Base-by-base conservation (phyloP, 73 alveolate species). In the Breviolum minutum region DNA sequence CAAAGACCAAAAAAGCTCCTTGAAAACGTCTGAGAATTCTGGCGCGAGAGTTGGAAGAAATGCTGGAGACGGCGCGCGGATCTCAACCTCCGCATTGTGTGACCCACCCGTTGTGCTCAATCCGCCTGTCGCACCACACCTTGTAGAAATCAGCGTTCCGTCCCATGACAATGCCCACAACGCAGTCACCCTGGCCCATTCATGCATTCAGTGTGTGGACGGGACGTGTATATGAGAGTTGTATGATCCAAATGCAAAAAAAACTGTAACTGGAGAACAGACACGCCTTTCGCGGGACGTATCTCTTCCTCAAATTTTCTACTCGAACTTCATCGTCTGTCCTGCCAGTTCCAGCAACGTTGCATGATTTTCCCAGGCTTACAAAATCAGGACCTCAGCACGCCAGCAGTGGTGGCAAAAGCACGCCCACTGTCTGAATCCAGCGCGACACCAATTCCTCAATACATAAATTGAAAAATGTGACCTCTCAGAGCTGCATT, bases 391-490 rank as follows among this genome's bases (percentile, higher is more conserved):
- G 3, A 82, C 98, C 98, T 93, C 83, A 93, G 82, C 54, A 93
- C 92, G 12, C 98, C 98, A 22, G 98, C 98, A 14, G 98, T 62
- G 62, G 93, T 93, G n/a, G 98, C 98, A 76, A 77, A 93, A 19
- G 98, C 92, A 29, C 92, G 98, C n/a, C 98, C 98, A n/a, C 98
- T 76, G 83, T 74, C 98, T 48, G 98, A 29, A 61, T 90, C 97
- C 61, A 93, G 76, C 17, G 98, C 91, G 24, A 93, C 98, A 22
- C 98, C 98, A 27, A 61, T 62, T 14, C 98, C 98, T 93, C 29
- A 12, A 17, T 9, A n/a, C 16, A 1, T 22, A 40, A 40, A 40
- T 40, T 3, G 54, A 40, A 40, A 2, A 0, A 40, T 66, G 77
- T 2, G n/a, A 22, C 77, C n/a, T 22, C n/a, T 22, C 77, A 4